A percentile compares a stretch with the other conserved stretches of the same genome.
These are phyloP conservation scores for Candida quercuum DNA, from an alignment of 805 yeast genomes.

Conservation along the genomic window DNA sequence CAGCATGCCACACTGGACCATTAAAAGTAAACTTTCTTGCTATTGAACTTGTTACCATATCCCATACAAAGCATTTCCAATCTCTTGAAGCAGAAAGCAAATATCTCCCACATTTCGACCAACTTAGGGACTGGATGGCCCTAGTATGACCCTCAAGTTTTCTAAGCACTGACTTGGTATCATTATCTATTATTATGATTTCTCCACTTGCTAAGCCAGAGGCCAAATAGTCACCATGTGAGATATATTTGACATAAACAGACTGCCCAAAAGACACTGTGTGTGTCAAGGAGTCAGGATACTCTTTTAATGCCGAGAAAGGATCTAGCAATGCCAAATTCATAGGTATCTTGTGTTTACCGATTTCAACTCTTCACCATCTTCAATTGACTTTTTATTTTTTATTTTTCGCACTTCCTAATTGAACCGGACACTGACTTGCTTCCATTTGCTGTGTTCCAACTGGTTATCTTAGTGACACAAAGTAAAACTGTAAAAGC, in stretches of 20 bases:
- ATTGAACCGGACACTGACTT: too few relatives aligned
- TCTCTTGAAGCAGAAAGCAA: conserved; percentile 71
- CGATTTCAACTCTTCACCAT: too few relatives aligned
- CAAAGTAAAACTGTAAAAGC: too few relatives aligned
- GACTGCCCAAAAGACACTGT: conserved; percentile 63
- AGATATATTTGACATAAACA: conserved; percentile 62
- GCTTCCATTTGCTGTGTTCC: too few relatives aligned
- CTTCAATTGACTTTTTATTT: too few relatives aligned
- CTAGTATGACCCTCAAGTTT: conserved; percentile 62
- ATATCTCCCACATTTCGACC: conserved; percentile 73
- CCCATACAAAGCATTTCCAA: conserved; percentile 83
- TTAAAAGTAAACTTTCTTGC: conserved; percentile 47
- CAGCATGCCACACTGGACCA: conserved; percentile 70
- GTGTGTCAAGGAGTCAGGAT: conserved; percentile 76
- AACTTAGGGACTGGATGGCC: conserved; percentile 64
- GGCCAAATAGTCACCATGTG: conserved; percentile 81
- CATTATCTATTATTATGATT: conserved; percentile 67
- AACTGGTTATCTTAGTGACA: too few relatives aligned
- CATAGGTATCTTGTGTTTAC: too few relatives aligned
- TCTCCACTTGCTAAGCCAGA: conserved; percentile 74
- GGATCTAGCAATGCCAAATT: conserved; percentile 85
- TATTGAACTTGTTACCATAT: conserved; percentile 41
- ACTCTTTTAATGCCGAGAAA: conserved; percentile 85
- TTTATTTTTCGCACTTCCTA: too few relatives aligned
- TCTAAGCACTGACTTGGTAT: conserved; percentile 54